These are phyloP conservation scores for Hansenula sp. DNA, from an alignment of 1,139 yeast genomes.

Conservation along the genomic window DNA sequence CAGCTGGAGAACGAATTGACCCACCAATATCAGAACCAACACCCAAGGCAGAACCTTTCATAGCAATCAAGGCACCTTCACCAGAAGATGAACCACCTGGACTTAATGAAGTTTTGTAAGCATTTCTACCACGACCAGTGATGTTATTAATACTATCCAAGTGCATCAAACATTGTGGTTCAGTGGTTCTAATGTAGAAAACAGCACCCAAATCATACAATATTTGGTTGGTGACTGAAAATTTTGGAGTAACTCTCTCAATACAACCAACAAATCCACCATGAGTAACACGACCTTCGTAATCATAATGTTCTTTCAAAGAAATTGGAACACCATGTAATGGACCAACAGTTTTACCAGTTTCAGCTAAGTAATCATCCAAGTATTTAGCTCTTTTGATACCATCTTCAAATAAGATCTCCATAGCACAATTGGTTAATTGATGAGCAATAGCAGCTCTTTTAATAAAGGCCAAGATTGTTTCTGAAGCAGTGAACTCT, in stretches of 20 bases:
- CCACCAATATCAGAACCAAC: constrained; percentile 82
- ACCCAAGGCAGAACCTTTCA: constrained; percentile 64
- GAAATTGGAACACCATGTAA: constrained; percentile 79
- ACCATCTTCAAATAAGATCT: constrained; percentile 54
- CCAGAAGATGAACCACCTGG: constrained; percentile 78
- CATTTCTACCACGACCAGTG: constrained; percentile 49
- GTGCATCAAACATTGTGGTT: constrained; percentile 57
- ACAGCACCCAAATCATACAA: constrained; percentile 65
- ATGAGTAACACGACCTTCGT: constrained; percentile 51
- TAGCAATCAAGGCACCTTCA: constrained; percentile 65
- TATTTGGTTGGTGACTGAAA: constrained; percentile 46
- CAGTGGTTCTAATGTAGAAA: constrained; percentile 48
- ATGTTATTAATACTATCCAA: constrained; percentile 46
- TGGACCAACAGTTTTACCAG: constrained; percentile 66
- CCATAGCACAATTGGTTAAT: constrained; percentile 55
- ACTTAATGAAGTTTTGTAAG: constrained; percentile 45
- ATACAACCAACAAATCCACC: constrained; percentile 59
- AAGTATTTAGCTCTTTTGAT: constrained; percentile 48
- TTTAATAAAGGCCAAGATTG: constrained; percentile 30
- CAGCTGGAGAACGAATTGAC: constrained; percentile 72
- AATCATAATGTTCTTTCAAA: constrained; percentile 66
- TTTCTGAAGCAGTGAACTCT: constrained; percentile 26
- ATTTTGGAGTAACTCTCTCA: constrained; percentile 43
- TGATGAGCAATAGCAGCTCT: constrained; percentile 45
- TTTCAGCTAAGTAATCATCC: constrained; percentile 44